A percentile compares a stretch with the other conserved stretches of the same genome.
Conservation (phyloP, 441 rosid species). For the Isatis lusitanica region DNA sequence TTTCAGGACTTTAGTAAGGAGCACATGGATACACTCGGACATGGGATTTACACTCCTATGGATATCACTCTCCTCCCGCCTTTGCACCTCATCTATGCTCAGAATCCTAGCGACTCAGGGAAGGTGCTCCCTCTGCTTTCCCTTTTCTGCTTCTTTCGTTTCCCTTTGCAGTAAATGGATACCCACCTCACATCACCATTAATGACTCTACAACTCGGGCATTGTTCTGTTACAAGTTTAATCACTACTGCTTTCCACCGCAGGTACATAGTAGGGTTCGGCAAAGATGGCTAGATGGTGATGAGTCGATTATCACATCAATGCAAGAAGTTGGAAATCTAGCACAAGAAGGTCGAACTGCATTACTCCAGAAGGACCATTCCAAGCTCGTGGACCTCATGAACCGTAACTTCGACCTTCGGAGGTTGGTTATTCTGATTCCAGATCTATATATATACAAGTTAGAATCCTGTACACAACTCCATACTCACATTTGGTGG, state of each 20-base stretch:
- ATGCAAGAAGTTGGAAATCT: slow-evolving; percentile 69
- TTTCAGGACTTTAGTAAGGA: slow-evolving; percentile 79
- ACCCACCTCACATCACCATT: background rate
- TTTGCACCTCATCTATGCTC: slow-evolving; percentile 79
- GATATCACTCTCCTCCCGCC: slow-evolving; percentile 81
- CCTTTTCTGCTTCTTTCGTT: too few species aligned
- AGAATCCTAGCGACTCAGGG: slow-evolving; percentile 96
- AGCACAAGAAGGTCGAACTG: slow-evolving; percentile 66
- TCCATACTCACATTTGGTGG: background rate
- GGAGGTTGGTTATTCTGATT: slow-evolving; percentile 66
- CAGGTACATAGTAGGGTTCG: slow-evolving; percentile 85
- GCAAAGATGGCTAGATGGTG: slow-evolving; percentile 90
- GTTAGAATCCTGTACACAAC: background rate
- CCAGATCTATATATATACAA: background rate
- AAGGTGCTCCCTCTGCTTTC: slow-evolving; percentile 67
- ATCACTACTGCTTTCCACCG: slow-evolving; percentile 16
- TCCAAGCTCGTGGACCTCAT: slow-evolving; percentile 66
- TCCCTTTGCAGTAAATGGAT: too few species aligned
- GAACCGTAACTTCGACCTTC: slow-evolving; percentile 80
- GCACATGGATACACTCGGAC: slow-evolving; percentile 75
- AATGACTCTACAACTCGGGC: slow-evolving; percentile 5
- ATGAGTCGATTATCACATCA: slow-evolving; percentile 65
- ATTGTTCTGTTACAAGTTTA: background rate
- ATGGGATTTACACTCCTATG: slow-evolving; percentile 80
- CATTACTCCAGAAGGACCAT: slow-evolving; percentile 62